Conservation (phyloP, 106 monocot genomes). For the Dactylorhiza incarnata region DNA sequence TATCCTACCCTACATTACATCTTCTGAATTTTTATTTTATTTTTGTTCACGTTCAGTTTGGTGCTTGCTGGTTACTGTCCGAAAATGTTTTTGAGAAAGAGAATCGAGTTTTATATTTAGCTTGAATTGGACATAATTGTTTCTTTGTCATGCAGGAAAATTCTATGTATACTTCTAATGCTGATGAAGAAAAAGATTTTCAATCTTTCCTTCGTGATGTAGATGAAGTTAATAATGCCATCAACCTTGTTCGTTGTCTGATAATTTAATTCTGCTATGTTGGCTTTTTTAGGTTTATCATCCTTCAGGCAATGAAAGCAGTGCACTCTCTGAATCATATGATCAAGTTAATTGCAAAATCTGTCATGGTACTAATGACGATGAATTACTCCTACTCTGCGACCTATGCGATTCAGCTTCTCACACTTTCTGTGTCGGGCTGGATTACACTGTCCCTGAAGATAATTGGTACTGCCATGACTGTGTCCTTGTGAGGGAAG, state of each 20-base stretch:
- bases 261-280: neutral
- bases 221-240: neutral
- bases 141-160: neutral
- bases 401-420: conserved; percentile 70
- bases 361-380: conserved; percentile 40
- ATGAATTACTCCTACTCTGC: conserved; percentile 62
- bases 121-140: neutral
- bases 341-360: conserved; percentile 35
- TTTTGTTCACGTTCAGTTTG: neutral
- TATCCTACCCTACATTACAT: too few species aligned
- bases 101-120: neutral
- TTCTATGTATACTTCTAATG: neutral
- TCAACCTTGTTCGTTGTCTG: neutral
- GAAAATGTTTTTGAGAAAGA: conserved; percentile 2
- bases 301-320: conserved; percentile 36
- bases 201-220: neutral
- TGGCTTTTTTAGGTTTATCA: conserved; percentile 30
- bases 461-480: conserved; percentile 81
- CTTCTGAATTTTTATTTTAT: too few species aligned
- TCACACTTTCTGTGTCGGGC: conserved; percentile 69
- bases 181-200: neutral
- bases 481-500: conserved; percentile 35
- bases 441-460: conserved; percentile 59
- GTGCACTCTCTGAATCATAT: conserved; percentile 33
- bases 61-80: neutral